phyloP scores from a whole-genome alignment of 1,139 yeast genomes.

The Casaregolazyma lundiana region DNA sequence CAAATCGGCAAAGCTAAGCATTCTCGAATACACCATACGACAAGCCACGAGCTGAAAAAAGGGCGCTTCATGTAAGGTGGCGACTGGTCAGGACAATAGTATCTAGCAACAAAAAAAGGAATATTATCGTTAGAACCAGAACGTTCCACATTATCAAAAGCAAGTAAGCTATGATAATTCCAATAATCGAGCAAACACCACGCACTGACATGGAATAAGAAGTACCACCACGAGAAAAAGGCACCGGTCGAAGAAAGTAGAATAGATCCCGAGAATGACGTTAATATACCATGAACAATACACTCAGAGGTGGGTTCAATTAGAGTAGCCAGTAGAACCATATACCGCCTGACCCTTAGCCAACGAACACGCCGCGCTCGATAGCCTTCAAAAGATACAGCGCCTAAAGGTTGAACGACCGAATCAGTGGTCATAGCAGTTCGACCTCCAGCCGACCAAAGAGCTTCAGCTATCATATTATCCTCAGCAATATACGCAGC shows the following conservation, averaged over 20 bases:
- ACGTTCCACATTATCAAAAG: conserved; percentile 31
- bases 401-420: conserved; percentile 71
- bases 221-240: conserved; percentile 32
- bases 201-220: conserved; percentile 48
- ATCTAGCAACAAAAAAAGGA: conserved; percentile 31
- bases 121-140: conserved; percentile 12
- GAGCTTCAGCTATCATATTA: conserved; percentile 83
- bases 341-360: conserved; percentile 84
- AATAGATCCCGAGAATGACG: conserved; percentile 21
- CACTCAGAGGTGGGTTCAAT: conserved; percentile 86
- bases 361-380: conserved; percentile 70
- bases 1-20: conserved; percentile 77
- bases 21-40: conserved; percentile 67
- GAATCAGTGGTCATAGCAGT: conserved; percentile 77
- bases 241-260: conserved; percentile 34
- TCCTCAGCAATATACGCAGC: conserved; percentile 87
- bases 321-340: conserved; percentile 81
- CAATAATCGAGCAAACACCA: conserved; percentile 65
- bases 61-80: conserved; percentile 13
- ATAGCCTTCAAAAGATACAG: conserved; percentile 48
- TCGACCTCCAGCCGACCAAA: conserved; percentile 72
- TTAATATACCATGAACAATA: conserved; percentile 51
- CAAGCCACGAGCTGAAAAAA: conserved; percentile 36
- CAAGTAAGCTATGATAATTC: conserved; percentile 50
- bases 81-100: conserved; percentile 24